Percentiles rank a stretch among this genome's conserved stretches.
Evolutionary conservation across 2,329 filamentous ascomycete species (phyloP).

Genomic region (Neurospora sp.): DNA sequence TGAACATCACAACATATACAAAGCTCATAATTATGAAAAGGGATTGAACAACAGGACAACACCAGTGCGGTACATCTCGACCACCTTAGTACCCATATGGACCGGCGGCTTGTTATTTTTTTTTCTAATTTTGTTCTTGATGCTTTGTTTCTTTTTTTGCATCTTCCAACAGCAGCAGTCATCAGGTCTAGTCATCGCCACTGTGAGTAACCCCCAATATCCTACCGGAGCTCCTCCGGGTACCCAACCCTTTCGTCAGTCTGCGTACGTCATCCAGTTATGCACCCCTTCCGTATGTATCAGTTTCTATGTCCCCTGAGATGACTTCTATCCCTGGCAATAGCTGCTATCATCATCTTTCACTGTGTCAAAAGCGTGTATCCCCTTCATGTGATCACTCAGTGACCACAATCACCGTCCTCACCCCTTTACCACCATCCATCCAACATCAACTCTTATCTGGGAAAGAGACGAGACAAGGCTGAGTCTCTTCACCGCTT

Average conservation of each 20-base stretch:
- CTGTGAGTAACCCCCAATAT: not conserved
- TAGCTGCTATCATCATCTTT: not conserved
- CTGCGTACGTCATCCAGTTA: not conserved
- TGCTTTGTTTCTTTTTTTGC: not conserved
- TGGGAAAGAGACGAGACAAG: not conserved
- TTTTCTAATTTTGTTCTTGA: not conserved
- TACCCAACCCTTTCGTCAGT: not conserved
- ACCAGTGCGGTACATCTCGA: no score
- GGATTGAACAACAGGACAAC: not conserved
- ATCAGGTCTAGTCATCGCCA: not conserved
- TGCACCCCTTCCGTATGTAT: not conserved
- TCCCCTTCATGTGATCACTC: not conserved
- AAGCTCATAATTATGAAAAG: not conserved
- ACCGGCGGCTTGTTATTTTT: not conserved
- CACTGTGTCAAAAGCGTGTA: not conserved
- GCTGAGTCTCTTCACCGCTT: not conserved
- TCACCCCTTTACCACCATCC: not conserved
- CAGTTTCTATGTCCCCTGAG: not conserved
- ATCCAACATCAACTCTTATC: not conserved
- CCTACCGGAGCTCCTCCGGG: not conserved
- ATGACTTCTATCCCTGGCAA: not conserved
- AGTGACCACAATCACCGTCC: not conserved
- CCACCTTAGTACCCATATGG: no score
- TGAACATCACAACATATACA: not conserved
- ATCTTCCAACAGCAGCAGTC: not conserved